phyloP scores from a whole-genome alignment of 148 eudicot species.

The Beta vulgaris region DNA sequence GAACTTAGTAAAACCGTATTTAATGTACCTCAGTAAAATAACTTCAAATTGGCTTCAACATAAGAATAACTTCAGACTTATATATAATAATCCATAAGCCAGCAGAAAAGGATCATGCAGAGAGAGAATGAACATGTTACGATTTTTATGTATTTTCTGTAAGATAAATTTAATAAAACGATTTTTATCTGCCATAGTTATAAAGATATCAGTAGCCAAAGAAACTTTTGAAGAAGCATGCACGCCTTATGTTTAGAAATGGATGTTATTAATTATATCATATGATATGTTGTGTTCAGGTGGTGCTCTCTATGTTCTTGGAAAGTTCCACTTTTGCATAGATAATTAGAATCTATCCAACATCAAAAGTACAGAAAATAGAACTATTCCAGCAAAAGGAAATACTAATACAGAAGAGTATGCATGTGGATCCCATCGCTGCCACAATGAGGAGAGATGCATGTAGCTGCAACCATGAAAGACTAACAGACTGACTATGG shows the following conservation, averaged over 20 bases:
- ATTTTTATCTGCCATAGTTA: neutral
- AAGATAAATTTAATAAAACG: too few relatives aligned
- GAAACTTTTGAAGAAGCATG: too few relatives aligned
- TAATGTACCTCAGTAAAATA: slow-evolving; percentile 4
- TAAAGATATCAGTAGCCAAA: neutral
- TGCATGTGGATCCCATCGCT: neutral
- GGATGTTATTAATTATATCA: too few relatives aligned
- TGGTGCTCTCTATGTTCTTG: too few relatives aligned
- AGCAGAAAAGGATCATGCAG: neutral
- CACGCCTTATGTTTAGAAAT: too few relatives aligned
- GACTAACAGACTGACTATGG: neutral
- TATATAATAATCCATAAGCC: too few relatives aligned
- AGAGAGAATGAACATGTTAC: neutral
- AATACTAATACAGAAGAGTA: neutral
- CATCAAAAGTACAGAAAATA: too few relatives aligned
- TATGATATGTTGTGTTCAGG: too few relatives aligned
- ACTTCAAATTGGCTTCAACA: neutral
- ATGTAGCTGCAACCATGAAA: neutral
- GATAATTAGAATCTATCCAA: too few relatives aligned
- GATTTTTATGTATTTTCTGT: too few relatives aligned
- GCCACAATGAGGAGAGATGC: neutral
- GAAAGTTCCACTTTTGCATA: too few relatives aligned
- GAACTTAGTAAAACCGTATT: slow-evolving; percentile 6
- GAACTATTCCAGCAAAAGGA: neutral
- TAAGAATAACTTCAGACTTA: neutral